These are phyloP conservation scores for Amanita exitialis DNA, from an alignment of 768 basidiomycete genomes.

Conservation along the genomic window DNA sequence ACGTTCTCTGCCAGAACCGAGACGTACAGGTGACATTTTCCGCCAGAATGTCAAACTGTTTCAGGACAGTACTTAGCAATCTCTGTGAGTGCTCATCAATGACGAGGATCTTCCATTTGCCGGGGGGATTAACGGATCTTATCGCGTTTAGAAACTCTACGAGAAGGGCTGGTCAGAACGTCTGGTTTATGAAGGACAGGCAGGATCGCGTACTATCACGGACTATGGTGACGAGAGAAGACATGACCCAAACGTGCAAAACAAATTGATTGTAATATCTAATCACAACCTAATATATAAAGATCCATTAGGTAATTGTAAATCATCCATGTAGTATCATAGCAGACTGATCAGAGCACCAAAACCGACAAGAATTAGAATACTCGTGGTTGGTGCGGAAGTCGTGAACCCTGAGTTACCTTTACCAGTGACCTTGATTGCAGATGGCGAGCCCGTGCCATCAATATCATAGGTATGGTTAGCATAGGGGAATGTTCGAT, in stretches of 20 bases:
- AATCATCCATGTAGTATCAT: neutral
- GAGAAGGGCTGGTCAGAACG: neutral
- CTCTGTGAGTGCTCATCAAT: constrained; percentile 89
- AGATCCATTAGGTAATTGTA: constrained; percentile 1
- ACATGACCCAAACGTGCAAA: constrained; percentile 14
- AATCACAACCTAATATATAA: neutral
- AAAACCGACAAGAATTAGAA: neutral
- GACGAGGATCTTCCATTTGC: constrained; percentile 95
- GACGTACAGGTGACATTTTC: constrained; percentile 92
- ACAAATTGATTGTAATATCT: neutral
- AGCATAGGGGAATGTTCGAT: constrained; percentile 51
- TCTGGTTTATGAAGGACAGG: neutral
- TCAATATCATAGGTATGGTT: constrained; percentile 29
- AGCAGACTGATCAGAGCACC: neutral
- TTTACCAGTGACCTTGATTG: constrained; percentile 19
- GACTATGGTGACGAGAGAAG: constrained; percentile 36
- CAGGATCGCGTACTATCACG: constrained; percentile 30
- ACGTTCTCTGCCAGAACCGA: neutral
- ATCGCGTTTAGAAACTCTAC: constrained; percentile 84
- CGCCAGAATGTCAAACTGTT: constrained; percentile 88
- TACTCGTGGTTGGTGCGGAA: neutral
- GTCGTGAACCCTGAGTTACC: constrained; percentile 9
- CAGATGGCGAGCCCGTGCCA: constrained; percentile 26
- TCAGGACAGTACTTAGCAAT: constrained; percentile 76
- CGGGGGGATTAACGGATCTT: constrained; percentile 76